A percentile compares a stretch with the other conserved stretches of the same genome.
Conservation (phyloP, 352 stramenopile species). For the Phytophthora pinifolia region DNA sequence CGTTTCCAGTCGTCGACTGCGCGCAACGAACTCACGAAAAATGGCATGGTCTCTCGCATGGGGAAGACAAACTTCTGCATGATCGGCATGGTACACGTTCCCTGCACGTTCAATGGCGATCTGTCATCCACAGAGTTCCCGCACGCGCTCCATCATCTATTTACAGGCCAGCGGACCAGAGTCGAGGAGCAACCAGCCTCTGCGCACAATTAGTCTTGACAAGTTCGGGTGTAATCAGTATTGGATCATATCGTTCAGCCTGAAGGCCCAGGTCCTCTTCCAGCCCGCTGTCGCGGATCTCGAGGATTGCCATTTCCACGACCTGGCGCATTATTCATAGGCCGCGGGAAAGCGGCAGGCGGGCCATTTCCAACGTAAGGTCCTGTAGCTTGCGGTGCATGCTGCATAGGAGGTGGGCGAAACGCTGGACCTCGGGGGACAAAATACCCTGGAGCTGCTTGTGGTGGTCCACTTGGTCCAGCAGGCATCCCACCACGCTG, state of each 20-base stretch:
- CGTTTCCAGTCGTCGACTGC: conserved; percentile 75
- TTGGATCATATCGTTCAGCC: conserved; percentile 17
- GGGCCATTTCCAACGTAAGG: conserved; percentile 12
- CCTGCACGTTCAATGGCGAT: neutral
- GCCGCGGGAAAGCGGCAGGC: conserved; percentile 18
- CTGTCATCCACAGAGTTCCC: conserved; percentile 2
- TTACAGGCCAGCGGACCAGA: conserved; percentile 20
- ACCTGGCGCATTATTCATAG: conserved; percentile 16
- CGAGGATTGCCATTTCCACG: conserved; percentile 31
- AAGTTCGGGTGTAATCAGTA: conserved; percentile 9
- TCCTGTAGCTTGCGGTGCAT: conserved; percentile 3
- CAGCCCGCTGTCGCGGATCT: conserved; percentile 39
- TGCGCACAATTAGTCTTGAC: conserved; percentile 23
- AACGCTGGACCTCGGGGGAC: conserved; percentile 15
- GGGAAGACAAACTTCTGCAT: conserved; percentile 60
- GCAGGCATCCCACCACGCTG: conserved; percentile 14
- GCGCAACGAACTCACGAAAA: conserved; percentile 74
- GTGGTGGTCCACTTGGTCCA: conserved; percentile 2
- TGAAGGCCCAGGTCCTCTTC: conserved; percentile 19
- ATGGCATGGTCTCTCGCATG: conserved; percentile 77
- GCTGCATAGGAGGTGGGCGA: conserved; percentile 13
- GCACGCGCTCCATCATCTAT: conserved; percentile 24
- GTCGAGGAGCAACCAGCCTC: conserved; percentile 11
- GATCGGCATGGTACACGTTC: conserved; percentile 16
- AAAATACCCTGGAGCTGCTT: conserved; percentile 21